Percentiles rank a stretch among this genome's conserved stretches.
These are phyloP conservation scores for Diaporthe vexans DNA, from an alignment of 2,329 filamentous ascomycete species.

Conservation along the genomic window DNA sequence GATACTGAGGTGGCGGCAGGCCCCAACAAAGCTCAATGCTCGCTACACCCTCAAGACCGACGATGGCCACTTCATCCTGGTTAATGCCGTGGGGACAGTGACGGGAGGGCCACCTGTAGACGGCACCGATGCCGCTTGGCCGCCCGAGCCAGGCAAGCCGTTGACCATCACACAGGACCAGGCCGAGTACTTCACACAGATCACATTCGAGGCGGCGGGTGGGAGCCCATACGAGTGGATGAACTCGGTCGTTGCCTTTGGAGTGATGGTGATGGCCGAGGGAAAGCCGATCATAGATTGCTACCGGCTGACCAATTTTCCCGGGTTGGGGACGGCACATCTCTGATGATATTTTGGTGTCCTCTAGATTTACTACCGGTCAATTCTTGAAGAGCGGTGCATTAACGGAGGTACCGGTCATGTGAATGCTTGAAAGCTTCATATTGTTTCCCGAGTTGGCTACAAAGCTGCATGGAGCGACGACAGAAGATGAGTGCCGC, in stretches of 20 bases:
- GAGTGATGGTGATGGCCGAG: constrained; percentile 45
- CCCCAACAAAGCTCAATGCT: constrained; percentile 42
- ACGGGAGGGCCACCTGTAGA: not conserved
- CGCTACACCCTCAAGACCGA: constrained; percentile 44
- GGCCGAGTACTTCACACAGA: constrained; percentile 46
- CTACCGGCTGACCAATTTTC: constrained; percentile 46
- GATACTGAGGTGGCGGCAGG: constrained; percentile 12
- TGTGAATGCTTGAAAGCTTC: not conserved
- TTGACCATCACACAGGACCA: constrained; percentile 42
- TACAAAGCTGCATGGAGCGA: not conserved
- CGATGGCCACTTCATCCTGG: constrained; percentile 44
- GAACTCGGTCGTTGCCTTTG: constrained; percentile 44
- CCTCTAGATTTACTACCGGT: not conserved
- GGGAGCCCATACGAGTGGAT: constrained; percentile 44
- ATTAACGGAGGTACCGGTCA: too few relatives aligned
- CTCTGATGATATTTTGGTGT: not conserved
- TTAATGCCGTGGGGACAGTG: constrained; percentile 41
- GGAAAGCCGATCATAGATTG: constrained; percentile 45
- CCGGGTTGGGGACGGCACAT: constrained; percentile 23
- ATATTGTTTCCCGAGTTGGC: not conserved
- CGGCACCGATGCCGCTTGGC: not conserved
- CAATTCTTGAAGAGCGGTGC: not conserved
- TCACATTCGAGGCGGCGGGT: constrained; percentile 44
- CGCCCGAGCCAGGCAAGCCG: constrained; percentile 3
- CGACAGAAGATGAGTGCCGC: not conserved